Percentiles rank a stretch among this genome's conserved stretches.
phyloP scores from a whole-genome alignment of 2,329 filamentous ascomycete genomes.

The Apiospora sp. region DNA sequence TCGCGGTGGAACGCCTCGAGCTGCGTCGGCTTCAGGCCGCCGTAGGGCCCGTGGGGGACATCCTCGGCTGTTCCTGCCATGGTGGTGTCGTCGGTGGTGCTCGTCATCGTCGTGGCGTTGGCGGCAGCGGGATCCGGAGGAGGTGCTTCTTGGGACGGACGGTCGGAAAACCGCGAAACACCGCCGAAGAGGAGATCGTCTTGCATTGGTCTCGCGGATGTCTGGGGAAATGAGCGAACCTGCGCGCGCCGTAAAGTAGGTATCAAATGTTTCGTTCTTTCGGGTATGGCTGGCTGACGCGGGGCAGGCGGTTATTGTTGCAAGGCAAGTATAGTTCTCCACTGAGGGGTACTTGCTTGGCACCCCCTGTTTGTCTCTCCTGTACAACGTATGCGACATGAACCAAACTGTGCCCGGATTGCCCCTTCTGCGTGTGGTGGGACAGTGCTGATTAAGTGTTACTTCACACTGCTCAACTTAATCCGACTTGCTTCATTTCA shows the following conservation, averaged over 20 bases:
- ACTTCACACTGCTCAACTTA: background rate
- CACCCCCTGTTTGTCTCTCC: background rate
- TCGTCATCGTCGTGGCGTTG: too few species aligned
- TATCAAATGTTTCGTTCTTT: conserved; percentile 17
- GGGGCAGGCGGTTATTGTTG: conserved; percentile 15
- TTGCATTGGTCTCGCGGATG: background rate
- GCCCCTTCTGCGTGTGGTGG: background rate
- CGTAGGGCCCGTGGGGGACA: conserved; percentile 34
- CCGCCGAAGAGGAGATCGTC: conserved; percentile 15
- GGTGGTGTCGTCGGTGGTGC: background rate
- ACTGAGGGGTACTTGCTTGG: conserved; percentile 21
- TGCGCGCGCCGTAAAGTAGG: background rate
- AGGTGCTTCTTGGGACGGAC: background rate
- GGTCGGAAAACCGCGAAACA: conserved; percentile 19
- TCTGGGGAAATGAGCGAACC: conserved; percentile 3
- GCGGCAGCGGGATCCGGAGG: background rate
- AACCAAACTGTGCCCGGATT: background rate
- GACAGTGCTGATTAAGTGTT: background rate
- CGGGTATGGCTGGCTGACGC: background rate
- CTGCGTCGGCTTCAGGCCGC: conserved; percentile 75
- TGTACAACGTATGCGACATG: conserved; percentile 14
- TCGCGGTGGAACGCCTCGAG: conserved; percentile 77
- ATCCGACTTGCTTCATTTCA: conserved; percentile 21
- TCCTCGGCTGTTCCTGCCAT: conserved; percentile 12
- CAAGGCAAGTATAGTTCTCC: background rate